phyloP scores from a whole-genome alignment of 371 early-diverging fungal species.

The Blakeslea trispora region DNA sequence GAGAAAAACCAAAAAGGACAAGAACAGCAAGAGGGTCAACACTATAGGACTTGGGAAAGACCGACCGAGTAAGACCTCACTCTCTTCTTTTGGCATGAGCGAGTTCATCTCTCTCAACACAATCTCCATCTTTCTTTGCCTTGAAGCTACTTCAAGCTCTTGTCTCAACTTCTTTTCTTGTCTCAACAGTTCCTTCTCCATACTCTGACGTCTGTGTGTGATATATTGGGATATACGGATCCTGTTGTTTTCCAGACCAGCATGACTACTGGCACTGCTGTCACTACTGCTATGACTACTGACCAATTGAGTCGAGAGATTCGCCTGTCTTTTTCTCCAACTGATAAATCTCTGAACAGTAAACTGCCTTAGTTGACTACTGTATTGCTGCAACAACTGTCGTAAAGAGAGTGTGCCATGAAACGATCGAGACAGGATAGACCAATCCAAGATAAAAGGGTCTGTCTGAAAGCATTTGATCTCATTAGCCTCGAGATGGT shows the following conservation, averaged over 20 bases:
- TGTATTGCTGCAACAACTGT: constrained; percentile 13
- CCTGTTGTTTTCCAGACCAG: constrained; percentile 5
- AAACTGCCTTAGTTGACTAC: constrained; percentile 6
- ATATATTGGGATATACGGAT: constrained; percentile 23
- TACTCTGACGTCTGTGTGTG: constrained; percentile 20
- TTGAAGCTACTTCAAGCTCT: constrained; percentile 15
- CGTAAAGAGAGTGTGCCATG: constrained; percentile 17
- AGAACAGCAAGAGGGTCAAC: neutral
- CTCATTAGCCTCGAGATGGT: constrained; percentile 8
- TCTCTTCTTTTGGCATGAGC: neutral
- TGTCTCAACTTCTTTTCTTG: constrained; percentile 23
- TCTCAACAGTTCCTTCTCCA: constrained; percentile 26
- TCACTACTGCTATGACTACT: constrained; percentile 1
- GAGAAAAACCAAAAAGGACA: constrained; percentile 5
- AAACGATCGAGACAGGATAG: constrained; percentile 10
- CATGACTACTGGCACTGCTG: no score
- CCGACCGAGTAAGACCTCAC: no score
- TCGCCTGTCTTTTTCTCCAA: constrained; percentile 14
- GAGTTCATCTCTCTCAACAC: constrained; percentile 13
- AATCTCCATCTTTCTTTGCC: constrained; percentile 12
- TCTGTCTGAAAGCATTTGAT: constrained; percentile 11
- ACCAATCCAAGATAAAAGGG: constrained; percentile 23
- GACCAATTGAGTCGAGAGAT: neutral
- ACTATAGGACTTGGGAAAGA: constrained; percentile 2
- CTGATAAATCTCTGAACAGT: constrained; percentile 16